A percentile compares a stretch with the other conserved stretches of the same genome.
Evolutionary conservation across 768 basidiomycete genomes (phyloP).

Genomic region (Clavulina sp.): DNA sequence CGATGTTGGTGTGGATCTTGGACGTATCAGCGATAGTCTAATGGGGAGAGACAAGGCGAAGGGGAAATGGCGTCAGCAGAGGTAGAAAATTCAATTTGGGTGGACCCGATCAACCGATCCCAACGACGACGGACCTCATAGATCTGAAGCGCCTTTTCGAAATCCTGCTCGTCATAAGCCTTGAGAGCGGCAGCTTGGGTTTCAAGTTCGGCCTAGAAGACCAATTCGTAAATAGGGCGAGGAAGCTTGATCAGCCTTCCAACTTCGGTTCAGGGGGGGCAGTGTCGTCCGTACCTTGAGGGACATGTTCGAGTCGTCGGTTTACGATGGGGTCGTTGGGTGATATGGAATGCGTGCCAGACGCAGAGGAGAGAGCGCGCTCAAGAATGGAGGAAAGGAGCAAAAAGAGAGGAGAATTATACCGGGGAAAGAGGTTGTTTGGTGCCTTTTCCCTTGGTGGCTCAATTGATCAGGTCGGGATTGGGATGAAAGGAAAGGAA

Average conservation of each 20-base stretch:
- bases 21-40: conserved; percentile 70
- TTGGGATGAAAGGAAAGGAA: not conserved
- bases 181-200: conserved; percentile 75
- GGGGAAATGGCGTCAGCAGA: not conserved
- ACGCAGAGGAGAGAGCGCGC: not conserved
- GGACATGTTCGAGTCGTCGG: conserved; percentile 10
- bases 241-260: not conserved
- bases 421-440: no score
- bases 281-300: conserved; percentile 9
- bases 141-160: conserved; percentile 50
- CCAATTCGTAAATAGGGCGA: not conserved
- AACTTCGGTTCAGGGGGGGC: not conserved
- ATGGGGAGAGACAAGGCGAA: not conserved
- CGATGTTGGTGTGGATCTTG: conserved; percentile 86
- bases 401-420: not conserved
- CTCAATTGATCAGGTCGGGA: no score
- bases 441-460: no score
- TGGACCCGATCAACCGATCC: no score
- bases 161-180: conserved; percentile 77
- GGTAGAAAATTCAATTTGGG: not conserved
- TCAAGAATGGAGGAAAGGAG: not conserved
- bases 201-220: conserved; percentile 39
- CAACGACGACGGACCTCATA: conserved; percentile 57
- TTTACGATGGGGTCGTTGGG: not conserved
- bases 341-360: not conserved